Conservation (phyloP, 257 asterid species). For the Solanum habrochaites region DNA sequence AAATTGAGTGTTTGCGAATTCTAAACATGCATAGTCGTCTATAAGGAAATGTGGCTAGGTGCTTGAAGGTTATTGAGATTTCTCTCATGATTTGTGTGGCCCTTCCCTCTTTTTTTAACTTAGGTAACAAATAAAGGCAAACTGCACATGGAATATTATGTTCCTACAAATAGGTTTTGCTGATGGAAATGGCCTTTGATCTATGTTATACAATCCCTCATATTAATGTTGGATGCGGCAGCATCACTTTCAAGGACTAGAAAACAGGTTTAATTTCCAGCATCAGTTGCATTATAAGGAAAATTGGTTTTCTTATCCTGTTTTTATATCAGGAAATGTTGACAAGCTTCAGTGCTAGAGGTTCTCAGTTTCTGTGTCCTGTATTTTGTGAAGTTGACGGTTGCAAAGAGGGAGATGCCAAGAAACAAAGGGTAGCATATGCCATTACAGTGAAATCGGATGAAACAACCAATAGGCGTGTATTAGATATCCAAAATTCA, state of each 20-base stretch:
- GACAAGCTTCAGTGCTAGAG: not conserved
- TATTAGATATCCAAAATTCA: not conserved
- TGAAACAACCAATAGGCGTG: constrained; percentile 1
- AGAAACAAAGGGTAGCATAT: not conserved
- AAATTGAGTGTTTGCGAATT: not conserved
- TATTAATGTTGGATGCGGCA: not conserved
- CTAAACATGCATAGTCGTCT: not conserved
- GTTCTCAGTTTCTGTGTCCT: not conserved
- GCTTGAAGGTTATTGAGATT: not conserved
- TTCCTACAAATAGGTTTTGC: not conserved
- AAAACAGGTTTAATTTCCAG: not conserved
- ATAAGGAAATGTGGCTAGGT: not conserved
- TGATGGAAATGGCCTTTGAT: not conserved
- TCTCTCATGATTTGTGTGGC: not conserved
- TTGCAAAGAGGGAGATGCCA: not conserved
- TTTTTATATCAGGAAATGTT: not conserved
- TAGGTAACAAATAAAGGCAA: not conserved
- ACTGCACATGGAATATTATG: not conserved
- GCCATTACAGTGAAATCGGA: not conserved
- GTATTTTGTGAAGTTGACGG: not conserved
- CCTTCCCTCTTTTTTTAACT: not conserved
- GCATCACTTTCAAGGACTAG: not conserved
- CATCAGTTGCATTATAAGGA: not conserved
- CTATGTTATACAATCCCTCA: not conserved
- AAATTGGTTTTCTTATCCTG: not conserved